Conservation (phyloP, 345 rosid species). For the Hibiscus tridactylites region DNA sequence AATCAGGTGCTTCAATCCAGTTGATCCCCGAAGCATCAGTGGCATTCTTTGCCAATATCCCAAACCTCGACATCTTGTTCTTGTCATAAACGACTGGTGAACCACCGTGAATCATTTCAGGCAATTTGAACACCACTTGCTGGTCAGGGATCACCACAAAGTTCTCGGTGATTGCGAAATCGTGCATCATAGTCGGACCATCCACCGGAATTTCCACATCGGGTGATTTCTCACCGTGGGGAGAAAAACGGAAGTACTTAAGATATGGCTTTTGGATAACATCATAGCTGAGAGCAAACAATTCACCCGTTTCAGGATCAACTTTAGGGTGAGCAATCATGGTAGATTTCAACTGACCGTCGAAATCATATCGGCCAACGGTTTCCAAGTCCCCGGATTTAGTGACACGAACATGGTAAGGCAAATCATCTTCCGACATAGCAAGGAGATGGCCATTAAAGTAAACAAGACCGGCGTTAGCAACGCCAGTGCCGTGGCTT, state of each 20-base stretch:
- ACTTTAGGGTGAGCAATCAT: conserved; percentile 93
- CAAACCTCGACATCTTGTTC: conserved; percentile 67
- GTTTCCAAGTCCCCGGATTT: conserved; percentile 58
- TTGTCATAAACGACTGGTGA: conserved; percentile 82
- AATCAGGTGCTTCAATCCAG: conserved; percentile 70
- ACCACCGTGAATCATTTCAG: conserved; percentile 72
- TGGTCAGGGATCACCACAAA: conserved; percentile 82
- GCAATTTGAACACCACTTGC: conserved; percentile 75
- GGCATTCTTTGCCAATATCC: conserved; percentile 56
- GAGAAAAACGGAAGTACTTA: conserved; percentile 64
- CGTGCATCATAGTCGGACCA: conserved; percentile 84
- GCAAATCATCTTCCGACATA: conserved; percentile 85
- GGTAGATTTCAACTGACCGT: conserved; percentile 48
- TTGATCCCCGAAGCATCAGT: conserved; percentile 28
- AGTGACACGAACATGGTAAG: conserved; percentile 61
- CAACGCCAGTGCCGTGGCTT: conserved; percentile 62
- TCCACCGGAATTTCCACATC: conserved; percentile 62
- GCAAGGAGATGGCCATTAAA: conserved; percentile 63
- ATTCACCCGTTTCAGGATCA: conserved; percentile 60
- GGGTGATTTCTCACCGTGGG: conserved; percentile 48
- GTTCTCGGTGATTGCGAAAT: conserved; percentile 68
- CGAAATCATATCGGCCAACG: conserved; percentile 52
- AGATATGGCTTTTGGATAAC: conserved; percentile 69
- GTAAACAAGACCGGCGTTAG: conserved; percentile 80
- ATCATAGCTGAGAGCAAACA: conserved; percentile 78